These are phyloP conservation scores for Vitellaria paradoxa DNA, from an alignment of 179 eudicot species.

Conservation along the genomic window DNA sequence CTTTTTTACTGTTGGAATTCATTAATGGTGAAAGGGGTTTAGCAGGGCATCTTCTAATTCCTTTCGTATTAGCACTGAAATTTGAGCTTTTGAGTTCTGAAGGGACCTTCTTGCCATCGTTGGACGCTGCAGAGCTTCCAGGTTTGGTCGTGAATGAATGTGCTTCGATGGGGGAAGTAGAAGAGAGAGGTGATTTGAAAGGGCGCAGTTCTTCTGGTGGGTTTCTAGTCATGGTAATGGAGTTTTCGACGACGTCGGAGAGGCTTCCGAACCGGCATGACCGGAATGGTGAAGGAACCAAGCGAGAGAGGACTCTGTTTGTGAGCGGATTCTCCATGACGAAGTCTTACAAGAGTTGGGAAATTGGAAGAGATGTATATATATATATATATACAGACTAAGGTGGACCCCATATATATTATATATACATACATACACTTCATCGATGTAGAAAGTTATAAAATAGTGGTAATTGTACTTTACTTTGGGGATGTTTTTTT, in stretches of 20 bases:
- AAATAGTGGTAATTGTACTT: no score
- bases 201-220: neutral
- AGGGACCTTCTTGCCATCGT: neutral
- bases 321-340: constrained; percentile 15
- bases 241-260: constrained; percentile 29
- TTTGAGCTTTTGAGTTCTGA: neutral
- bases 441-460: no score
- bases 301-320: constrained; percentile 15
- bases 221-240: constrained; percentile 14
- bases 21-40: neutral
- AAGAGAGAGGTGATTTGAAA: no score
- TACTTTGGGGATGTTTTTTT: no score
- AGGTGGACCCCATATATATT: no score
- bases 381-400: no score
- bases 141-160: constrained; percentile 8
- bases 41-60: neutral
- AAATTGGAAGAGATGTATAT: neutral
- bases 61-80: neutral
- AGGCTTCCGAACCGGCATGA: constrained; percentile 23
- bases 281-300: constrained; percentile 23
- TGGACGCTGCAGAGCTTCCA: neutral
- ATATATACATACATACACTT: no score
- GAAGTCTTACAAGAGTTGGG: neutral
- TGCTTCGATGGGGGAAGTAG: neutral
- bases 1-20: neutral